Evolutionary conservation across 176 grass and related monocot genomes (phyloP).

Genomic region (Calamus simplicifolius): DNA sequence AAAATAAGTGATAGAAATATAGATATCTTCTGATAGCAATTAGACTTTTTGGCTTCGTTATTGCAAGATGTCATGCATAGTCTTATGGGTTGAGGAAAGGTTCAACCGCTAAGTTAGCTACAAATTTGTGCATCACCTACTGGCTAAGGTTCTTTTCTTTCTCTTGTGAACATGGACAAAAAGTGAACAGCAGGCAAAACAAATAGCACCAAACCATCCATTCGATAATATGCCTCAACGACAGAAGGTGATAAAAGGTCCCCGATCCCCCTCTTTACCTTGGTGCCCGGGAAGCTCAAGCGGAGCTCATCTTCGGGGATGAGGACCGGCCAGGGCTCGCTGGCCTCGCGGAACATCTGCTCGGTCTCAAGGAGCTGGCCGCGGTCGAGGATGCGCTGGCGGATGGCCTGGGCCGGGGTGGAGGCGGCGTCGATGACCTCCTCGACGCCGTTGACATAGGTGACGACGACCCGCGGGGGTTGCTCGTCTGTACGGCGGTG

Average conservation of each 20-base stretch:
- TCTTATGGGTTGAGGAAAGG: too few relatives aligned
- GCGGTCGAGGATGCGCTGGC: slow-evolving; percentile 63
- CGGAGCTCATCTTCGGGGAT: slow-evolving; percentile 71
- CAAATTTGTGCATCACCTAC: too few relatives aligned
- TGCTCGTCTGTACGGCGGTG: slow-evolving; percentile 47
- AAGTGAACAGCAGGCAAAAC: background rate
- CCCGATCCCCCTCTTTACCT: slow-evolving; percentile 19
- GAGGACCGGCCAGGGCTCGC: slow-evolving; percentile 76
- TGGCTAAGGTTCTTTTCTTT: too few relatives aligned
- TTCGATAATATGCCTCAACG: slow-evolving; percentile 22
- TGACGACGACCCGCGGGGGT: slow-evolving; percentile 54
- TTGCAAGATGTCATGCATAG: too few relatives aligned
- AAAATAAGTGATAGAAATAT: too few relatives aligned
- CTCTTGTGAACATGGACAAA: background rate
- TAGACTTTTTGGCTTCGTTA: too few relatives aligned
- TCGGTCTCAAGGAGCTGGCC: slow-evolving; percentile 75
- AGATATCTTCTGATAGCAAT: too few relatives aligned
- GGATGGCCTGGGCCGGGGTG: slow-evolving; percentile 60
- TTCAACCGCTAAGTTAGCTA: too few relatives aligned
- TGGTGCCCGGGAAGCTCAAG: slow-evolving; percentile 70
- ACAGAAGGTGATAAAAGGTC: background rate
- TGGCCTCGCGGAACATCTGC: slow-evolving; percentile 80
- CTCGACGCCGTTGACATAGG: slow-evolving; percentile 69
- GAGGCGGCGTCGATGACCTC: slow-evolving; percentile 58
- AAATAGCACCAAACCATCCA: slow-evolving; percentile 2